phyloP scores from a whole-genome alignment of 2,329 filamentous ascomycete species.

The Trematosphaeria pertusa region DNA sequence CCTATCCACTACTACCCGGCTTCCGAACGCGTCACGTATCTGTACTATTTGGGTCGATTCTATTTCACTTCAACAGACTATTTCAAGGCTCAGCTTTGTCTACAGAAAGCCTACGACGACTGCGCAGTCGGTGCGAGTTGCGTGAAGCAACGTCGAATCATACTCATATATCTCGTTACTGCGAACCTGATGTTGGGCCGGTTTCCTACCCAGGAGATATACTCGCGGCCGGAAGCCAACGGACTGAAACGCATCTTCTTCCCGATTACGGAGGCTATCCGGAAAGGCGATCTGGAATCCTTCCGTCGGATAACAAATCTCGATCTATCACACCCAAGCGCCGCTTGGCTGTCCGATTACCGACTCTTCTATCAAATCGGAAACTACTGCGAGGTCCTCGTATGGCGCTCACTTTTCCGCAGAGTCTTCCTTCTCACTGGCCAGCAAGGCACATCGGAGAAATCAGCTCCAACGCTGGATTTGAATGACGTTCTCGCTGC shows the following conservation, averaged over 20 bases:
- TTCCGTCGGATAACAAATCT: constrained; percentile 73
- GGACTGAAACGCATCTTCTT: constrained; percentile 71
- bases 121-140: constrained; percentile 59
- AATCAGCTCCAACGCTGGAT: constrained; percentile 76
- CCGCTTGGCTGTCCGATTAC: constrained; percentile 75
- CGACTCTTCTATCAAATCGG: constrained; percentile 78
- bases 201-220: constrained; percentile 73
- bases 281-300: constrained; percentile 73
- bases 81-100: constrained; percentile 73
- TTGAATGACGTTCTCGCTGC: constrained; percentile 71
- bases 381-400: constrained; percentile 78
- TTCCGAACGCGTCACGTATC: constrained; percentile 85
- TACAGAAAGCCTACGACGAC: constrained; percentile 82
- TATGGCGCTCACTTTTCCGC: constrained; percentile 83
- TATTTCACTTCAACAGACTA: constrained; percentile 87
- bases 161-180: constrained; percentile 84
- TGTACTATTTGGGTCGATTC: constrained; percentile 93
- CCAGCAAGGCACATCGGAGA: constrained; percentile 66
- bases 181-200: constrained; percentile 84
- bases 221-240: constrained; percentile 73
- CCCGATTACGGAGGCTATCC: constrained; percentile 76
- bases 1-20: constrained; percentile 83
- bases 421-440: constrained; percentile 81
- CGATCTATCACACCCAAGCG: constrained; percentile 28
- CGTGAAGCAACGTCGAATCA: constrained; percentile 73